These are phyloP conservation scores for Amanita molliuscula DNA, from an alignment of 768 basidiomycete genomes.

Conservation along the genomic window DNA sequence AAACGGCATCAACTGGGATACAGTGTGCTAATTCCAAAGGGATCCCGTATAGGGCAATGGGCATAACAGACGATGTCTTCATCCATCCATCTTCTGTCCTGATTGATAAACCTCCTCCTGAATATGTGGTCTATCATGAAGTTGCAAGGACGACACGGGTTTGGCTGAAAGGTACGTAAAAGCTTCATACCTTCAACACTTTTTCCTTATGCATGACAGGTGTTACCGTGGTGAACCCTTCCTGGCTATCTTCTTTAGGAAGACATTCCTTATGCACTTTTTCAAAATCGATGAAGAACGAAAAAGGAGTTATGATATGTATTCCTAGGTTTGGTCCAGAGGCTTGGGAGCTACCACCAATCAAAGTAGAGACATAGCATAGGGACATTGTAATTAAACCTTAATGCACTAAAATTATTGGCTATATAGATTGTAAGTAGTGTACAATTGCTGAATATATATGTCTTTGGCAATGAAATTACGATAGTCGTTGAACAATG, in stretches of 20 bases:
- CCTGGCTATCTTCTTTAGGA: constrained; percentile 80
- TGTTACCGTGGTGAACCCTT: constrained; percentile 75
- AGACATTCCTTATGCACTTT: constrained; percentile 77
- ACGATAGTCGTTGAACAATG: background rate
- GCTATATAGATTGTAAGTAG: constrained; percentile 4
- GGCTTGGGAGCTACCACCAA: constrained; percentile 80
- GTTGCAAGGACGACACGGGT: constrained; percentile 63
- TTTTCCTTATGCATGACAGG: constrained; percentile 28
- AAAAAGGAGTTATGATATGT: constrained; percentile 55
- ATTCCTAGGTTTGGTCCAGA: constrained; percentile 80
- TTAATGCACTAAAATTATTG: constrained; percentile 7
- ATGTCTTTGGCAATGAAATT: background rate
- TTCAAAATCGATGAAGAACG: constrained; percentile 74
- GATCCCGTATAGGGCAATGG: constrained; percentile 75
- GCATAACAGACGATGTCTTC: constrained; percentile 78
- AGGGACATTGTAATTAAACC: constrained; percentile 11
- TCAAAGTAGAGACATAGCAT: constrained; percentile 30
- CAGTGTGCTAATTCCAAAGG: constrained; percentile 71
- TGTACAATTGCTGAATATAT: constrained; percentile 3
- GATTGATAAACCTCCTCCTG: constrained; percentile 60
- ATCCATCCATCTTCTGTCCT: constrained; percentile 87
- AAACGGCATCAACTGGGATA: constrained; percentile 43
- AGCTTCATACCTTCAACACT: background rate
- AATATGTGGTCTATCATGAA: constrained; percentile 80
- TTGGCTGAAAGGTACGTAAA: constrained; percentile 66